These are phyloP conservation scores for Cylindrotheca closterium DNA, from an alignment of 108 stramenopile species.

Conservation along the genomic window DNA sequence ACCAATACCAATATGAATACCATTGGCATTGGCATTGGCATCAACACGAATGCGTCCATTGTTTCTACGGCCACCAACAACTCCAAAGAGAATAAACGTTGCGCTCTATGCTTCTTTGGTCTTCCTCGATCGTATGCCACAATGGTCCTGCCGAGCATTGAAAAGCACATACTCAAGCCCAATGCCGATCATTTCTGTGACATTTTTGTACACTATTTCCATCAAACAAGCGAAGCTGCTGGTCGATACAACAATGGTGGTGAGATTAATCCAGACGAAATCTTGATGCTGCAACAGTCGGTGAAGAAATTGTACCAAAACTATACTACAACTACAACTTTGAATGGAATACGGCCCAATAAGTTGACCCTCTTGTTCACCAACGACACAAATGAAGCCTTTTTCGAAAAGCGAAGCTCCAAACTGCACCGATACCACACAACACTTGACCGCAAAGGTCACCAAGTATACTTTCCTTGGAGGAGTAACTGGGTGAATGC, in stretches of 20 bases:
- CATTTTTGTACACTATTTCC: slow-evolving; percentile 36
- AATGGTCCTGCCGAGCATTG: slow-evolving; percentile 46
- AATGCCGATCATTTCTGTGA: slow-evolving; percentile 41
- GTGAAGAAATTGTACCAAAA: slow-evolving; percentile 4
- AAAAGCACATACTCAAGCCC: slow-evolving; percentile 30
- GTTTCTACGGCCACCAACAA: too few relatives aligned
- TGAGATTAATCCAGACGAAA: slow-evolving; percentile 24
- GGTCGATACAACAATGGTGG: slow-evolving; percentile 30
- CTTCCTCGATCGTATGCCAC: slow-evolving; percentile 39
- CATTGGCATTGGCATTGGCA: too few relatives aligned
- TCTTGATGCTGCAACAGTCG: slow-evolving; percentile 23
- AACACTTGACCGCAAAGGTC: slow-evolving; percentile 12
- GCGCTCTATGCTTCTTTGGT: slow-evolving; percentile 40
- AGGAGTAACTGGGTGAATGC: not conserved
- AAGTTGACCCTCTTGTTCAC: slow-evolving; percentile 4
- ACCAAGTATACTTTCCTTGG: slow-evolving; percentile 27
- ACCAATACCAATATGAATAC: too few relatives aligned
- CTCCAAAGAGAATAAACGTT: too few relatives aligned
- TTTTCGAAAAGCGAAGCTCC: slow-evolving; percentile 12
- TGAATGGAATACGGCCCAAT: not conserved
- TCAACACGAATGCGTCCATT: too few relatives aligned
- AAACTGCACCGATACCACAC: slow-evolving; percentile 24
- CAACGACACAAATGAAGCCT: slow-evolving; percentile 26
- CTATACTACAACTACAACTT: not conserved
- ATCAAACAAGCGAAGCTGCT: slow-evolving; percentile 15